phyloP scores from a whole-genome alignment of 192 early-diverging fungal genomes.

The Entomortierella chlamydospora region DNA sequence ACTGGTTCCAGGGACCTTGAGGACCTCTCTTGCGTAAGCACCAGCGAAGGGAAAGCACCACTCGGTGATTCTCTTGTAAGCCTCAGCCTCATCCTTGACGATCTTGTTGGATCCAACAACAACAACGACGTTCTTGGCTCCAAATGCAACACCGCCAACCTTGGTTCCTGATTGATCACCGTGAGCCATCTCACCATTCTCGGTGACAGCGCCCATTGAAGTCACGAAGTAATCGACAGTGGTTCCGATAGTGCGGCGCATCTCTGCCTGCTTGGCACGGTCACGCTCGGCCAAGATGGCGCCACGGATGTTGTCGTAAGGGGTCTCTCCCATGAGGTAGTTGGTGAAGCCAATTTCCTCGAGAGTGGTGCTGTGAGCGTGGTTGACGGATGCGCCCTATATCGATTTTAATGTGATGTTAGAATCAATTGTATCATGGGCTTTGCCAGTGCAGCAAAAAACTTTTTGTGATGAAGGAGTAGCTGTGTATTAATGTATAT shows the following conservation, averaged over 20 bases:
- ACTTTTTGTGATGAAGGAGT: too few relatives aligned
- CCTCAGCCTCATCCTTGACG: conserved; percentile 54
- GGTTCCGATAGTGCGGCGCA: conserved; percentile 48
- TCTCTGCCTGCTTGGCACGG: conserved; percentile 45
- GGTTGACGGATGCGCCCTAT: conserved; percentile 50
- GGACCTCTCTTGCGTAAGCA: conserved; percentile 38
- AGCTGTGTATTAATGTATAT: not conserved
- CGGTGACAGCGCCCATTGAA: conserved; percentile 47
- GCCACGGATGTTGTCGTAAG: conserved; percentile 44
- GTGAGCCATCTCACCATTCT: conserved; percentile 41
- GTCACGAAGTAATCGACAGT: conserved; percentile 56
- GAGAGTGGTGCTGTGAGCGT: conserved; percentile 56
- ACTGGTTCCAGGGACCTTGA: conserved; percentile 33
- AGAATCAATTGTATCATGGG: not conserved
- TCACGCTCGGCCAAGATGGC: conserved; percentile 52
- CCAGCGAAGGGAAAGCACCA: conserved; percentile 33
- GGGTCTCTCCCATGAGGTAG: conserved; percentile 53
- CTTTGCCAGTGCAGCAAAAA: conserved; percentile 8
- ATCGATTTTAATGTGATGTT: not conserved
- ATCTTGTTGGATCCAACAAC: conserved; percentile 59
- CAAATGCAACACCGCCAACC: conserved; percentile 47
- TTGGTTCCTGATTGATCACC: conserved; percentile 41
- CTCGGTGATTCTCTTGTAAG: conserved; percentile 37
- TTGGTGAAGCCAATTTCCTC: conserved; percentile 58
- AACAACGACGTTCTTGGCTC: conserved; percentile 53